Evolutionary conservation across 2,329 filamentous ascomycete species (phyloP), one percentile per base, ranked within the genome.

Genomic region (Pseudocercospora fijiensis): DNA sequence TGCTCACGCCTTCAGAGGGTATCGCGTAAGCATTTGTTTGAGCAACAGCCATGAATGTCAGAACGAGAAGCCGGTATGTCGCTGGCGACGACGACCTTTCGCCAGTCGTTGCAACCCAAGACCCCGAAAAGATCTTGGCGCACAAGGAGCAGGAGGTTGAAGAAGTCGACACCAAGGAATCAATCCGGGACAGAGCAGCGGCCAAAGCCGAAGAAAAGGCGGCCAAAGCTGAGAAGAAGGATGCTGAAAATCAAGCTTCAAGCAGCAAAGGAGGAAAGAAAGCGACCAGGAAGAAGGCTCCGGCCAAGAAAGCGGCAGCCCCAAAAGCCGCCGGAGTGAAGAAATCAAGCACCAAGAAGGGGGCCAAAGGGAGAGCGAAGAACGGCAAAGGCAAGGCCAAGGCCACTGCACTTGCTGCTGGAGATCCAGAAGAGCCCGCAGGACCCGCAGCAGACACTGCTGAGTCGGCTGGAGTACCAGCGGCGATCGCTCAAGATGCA

Each of bases 51-150:
- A 56, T 56, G 53, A 41, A 41, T 13, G 26, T 56, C 26, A 27
- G 53, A 10, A 56, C 53, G 1, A 56, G 53, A 37, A 18, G 28
- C 10, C 53, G 41, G n/a, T 56, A 56, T 30, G 16, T 18, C 2
- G 24, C 18, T n/a, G 53, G 53, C 28, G 53, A 41, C 20, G 53
- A 28, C 53, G 53, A 56, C 9, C 20, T 56, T n/a, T 56, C 53
- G 28, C 53, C 53, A 37, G 53, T 56, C 53, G 53, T 56, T 13
- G 53, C 27, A 7, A 33, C 53, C n/a, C 16, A 20, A 16, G 28
- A 56, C 18, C 53, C 53, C 16, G 53, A 56, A 18, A 33, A 41
- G 28, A 56, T 56, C 53, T 11, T 56, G 4, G 16, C 22, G 11
- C 49, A 53, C 53, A 41, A 37, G 28, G 27, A 56, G n/a, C 53